Evolutionary conservation across 306 rosid genomes (phyloP).

Genomic region (Herpetospermum pedunculosum): DNA sequence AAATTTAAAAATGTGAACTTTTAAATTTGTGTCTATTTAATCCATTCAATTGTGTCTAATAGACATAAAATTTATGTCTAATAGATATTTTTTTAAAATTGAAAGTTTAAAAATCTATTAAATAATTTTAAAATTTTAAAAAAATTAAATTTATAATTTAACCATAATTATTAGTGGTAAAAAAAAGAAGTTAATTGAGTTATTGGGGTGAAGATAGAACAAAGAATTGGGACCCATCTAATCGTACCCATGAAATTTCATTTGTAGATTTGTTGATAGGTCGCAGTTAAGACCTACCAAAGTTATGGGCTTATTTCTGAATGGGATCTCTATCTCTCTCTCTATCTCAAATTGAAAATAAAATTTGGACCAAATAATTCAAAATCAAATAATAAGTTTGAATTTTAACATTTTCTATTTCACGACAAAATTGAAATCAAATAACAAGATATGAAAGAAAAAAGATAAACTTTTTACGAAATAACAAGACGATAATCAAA

Average conservation of each 20-base stretch:
- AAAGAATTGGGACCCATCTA: slow-evolving; percentile 45
- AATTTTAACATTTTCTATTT: not conserved
- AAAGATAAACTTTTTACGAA: not conserved
- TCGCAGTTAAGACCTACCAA: slow-evolving; percentile 14
- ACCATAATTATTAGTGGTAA: too few species aligned
- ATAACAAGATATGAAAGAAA: not conserved
- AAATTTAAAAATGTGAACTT: too few species aligned
- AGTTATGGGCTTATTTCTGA: slow-evolving; percentile 7
- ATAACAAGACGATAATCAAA: not conserved
- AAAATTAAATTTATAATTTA: not conserved
- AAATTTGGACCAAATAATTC: not conserved
- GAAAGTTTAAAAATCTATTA: too few species aligned
- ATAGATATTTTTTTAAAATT: too few species aligned
- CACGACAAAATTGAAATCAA: not conserved
- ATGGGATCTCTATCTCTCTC: not conserved
- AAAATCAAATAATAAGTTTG: not conserved
- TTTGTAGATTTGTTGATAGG: slow-evolving; percentile 9
- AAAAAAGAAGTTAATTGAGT: not conserved
- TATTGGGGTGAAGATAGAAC: slow-evolving; percentile 13
- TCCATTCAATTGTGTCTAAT: too few species aligned
- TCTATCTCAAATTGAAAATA: not conserved
- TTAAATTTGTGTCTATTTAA: too few species aligned
- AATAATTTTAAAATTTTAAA: too few species aligned
- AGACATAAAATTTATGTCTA: too few species aligned
- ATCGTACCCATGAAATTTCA: slow-evolving; percentile 18